These are phyloP conservation scores for Carnegiea gigantea DNA, from an alignment of 179 eudicot species.

Conservation along the genomic window DNA sequence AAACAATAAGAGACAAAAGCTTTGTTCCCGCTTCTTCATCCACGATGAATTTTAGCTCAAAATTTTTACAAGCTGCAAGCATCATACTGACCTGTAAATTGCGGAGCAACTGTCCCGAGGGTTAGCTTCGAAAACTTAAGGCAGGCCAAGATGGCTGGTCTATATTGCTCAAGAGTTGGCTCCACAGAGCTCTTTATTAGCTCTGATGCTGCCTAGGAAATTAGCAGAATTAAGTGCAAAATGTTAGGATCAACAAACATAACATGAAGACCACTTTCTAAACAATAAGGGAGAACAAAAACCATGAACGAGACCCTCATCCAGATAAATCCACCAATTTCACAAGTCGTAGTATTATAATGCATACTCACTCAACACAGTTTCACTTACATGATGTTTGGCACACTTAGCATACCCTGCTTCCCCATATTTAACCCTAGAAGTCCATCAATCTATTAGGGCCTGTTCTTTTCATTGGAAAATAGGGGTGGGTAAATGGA, in stretches of 20 bases:
- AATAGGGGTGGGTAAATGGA: too few relatives aligned
- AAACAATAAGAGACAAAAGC: not conserved
- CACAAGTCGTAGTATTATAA: too few relatives aligned
- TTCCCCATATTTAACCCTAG: not conserved
- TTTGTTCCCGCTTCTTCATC: not conserved
- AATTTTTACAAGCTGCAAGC: constrained; percentile 11
- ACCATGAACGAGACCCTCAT: not conserved
- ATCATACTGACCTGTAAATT: constrained; percentile 73
- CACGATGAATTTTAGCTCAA: not conserved
- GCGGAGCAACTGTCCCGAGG: constrained; percentile 93
- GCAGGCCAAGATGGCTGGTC: constrained; percentile 63
- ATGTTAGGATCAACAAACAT: not conserved
- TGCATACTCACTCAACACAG: not conserved
- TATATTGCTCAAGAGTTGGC: constrained; percentile 84
- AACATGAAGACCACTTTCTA: not conserved
- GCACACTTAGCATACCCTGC: not conserved
- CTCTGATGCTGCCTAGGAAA: constrained; percentile 83
- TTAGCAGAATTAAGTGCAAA: constrained; percentile 7
- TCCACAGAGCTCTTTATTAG: constrained; percentile 71
- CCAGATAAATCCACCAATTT: not conserved
- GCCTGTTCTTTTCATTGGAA: too few relatives aligned
- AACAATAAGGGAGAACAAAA: not conserved
- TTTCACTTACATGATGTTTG: not conserved
- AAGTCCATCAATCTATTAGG: not conserved
- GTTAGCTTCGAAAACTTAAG: constrained; percentile 75